Evolutionary conservation across 345 rosid genomes (phyloP).

Genomic region (Eucalyptus erythrocorys): DNA sequence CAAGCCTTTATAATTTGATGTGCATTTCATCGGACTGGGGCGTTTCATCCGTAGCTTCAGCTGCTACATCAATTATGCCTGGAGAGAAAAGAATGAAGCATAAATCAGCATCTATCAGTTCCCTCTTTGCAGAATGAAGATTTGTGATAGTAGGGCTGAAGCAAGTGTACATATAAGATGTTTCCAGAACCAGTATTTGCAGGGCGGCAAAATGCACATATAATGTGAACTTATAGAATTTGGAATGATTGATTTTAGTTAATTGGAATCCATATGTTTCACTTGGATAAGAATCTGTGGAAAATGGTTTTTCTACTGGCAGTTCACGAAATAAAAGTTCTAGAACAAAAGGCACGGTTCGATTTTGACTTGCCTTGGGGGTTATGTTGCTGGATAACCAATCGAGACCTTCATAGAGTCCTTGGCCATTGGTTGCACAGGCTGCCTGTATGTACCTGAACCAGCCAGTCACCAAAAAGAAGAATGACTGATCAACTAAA

Average conservation of each 20-base stretch:
- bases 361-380: constrained; percentile 19
- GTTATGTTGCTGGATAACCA: constrained; percentile 56
- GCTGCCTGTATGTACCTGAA: constrained; percentile 52
- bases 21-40: neutral
- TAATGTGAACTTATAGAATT: neutral
- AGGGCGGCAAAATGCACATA: neutral
- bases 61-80: neutral
- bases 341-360: neutral
- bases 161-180: neutral
- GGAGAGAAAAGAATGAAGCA: neutral
- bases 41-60: neutral
- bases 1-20: neutral
- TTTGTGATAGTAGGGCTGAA: neutral
- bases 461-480: neutral
- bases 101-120: neutral
- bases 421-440: constrained; percentile 59
- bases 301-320: neutral
- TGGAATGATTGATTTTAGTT: neutral
- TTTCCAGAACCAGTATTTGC: neutral
- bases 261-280: neutral
- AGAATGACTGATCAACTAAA: neutral
- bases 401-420: constrained; percentile 66
- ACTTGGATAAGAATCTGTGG: neutral
- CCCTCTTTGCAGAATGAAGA: neutral
- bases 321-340: neutral